These are phyloP conservation scores for Rehmannia glutinosa DNA, from an alignment of 257 asterid species.

Conservation along the genomic window DNA sequence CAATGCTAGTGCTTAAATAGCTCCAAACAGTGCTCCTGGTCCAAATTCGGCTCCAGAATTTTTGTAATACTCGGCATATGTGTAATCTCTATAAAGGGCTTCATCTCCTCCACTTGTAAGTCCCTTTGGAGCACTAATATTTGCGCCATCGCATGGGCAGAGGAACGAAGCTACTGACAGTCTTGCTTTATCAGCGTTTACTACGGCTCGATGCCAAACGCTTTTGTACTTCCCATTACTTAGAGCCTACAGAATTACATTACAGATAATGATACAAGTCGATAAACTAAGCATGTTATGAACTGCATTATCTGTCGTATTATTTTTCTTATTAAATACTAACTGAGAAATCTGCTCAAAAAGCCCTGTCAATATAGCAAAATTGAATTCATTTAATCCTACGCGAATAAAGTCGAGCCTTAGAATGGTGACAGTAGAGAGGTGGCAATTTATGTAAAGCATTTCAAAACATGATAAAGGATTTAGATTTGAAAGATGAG, in stretches of 20 bases:
- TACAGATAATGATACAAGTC: background rate
- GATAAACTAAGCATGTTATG: no score
- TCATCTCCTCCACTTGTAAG: constrained; percentile 36
- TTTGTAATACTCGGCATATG: constrained; percentile 75
- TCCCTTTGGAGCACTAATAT: constrained; percentile 61
- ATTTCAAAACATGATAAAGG: no score
- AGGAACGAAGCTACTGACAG: constrained; percentile 91
- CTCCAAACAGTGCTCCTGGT: constrained; percentile 77
- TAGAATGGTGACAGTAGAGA: no score
- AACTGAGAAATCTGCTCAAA: no score
- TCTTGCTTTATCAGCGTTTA: constrained; percentile 58
- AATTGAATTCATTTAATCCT: no score
- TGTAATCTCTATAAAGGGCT: constrained; percentile 50
- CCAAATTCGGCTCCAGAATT: constrained; percentile 90
- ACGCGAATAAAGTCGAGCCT: no score
- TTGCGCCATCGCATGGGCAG: constrained; percentile 64
- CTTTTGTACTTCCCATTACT: constrained; percentile 83
- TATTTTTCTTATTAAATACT: no score
- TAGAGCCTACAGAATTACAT: constrained; percentile 44
- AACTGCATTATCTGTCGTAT: no score
- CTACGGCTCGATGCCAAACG: constrained; percentile 89
- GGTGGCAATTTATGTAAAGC: no score
- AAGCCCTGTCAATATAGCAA: no score
- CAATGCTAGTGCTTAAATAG: constrained; percentile 53
- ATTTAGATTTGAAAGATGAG: no score